Evolutionary conservation across 192 early-diverging fungal species (phyloP).

Genomic region (Blastocladiella britannica): DNA sequence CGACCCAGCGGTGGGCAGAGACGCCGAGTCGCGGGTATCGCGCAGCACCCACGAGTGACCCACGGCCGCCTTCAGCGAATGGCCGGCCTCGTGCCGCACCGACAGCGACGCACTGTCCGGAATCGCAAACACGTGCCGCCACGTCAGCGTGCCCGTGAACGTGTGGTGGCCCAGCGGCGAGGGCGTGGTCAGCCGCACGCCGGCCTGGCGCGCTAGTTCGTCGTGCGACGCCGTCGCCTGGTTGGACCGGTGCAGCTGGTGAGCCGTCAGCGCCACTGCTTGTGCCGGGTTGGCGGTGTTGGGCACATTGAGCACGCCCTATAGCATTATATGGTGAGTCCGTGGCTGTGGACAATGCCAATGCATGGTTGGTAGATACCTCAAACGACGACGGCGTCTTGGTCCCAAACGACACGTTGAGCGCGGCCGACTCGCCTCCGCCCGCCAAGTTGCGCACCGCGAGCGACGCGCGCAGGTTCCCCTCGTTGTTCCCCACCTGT

Average conservation of each 20-base stretch:
- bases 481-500: constrained; percentile 74
- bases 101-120: constrained; percentile 26
- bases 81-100: constrained; percentile 57
- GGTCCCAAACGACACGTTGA: constrained; percentile 53
- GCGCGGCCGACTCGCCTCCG: constrained; percentile 58
- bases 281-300: no score
- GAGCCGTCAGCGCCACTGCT: constrained; percentile 43
- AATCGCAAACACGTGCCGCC: constrained; percentile 55
- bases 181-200: constrained; percentile 10
- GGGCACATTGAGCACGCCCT: no score
- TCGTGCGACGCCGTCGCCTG: constrained; percentile 49
- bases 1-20: constrained; percentile 53
- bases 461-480: constrained; percentile 47
- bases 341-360: no score
- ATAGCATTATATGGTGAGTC: no score
- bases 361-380: constrained; percentile 6
- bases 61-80: constrained; percentile 64
- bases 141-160: constrained; percentile 42
- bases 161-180: constrained; percentile 24
- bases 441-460: constrained; percentile 72
- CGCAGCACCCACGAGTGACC: constrained; percentile 34
- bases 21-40: constrained; percentile 57
- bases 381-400: constrained; percentile 43
- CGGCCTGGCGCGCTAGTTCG: constrained; percentile 40
- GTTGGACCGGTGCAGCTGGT: constrained; percentile 39